A percentile compares a stretch with the other conserved stretches of the same genome.
These are phyloP conservation scores for Beauveria bassiana DNA, from an alignment of 2,329 filamentous ascomycete species.

Conservation along the genomic window DNA sequence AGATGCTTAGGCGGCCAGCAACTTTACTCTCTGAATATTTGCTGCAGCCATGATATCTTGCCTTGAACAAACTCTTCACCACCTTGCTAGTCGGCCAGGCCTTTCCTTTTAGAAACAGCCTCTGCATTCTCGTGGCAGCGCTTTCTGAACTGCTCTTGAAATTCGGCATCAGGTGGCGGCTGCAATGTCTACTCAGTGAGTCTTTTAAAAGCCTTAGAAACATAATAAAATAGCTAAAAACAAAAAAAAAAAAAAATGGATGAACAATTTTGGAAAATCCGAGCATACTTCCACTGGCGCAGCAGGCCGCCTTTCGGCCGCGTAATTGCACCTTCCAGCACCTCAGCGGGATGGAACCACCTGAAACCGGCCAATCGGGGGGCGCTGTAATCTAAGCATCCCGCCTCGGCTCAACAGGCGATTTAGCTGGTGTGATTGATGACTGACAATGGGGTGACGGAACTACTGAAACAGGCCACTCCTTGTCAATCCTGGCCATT, in stretches of 20 bases:
- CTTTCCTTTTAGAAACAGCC: not conserved
- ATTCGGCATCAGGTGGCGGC: not conserved
- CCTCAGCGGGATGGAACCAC: too few species aligned
- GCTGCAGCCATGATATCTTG: not conserved
- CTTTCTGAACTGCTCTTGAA: not conserved
- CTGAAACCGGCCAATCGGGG: not conserved
- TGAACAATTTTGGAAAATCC: not conserved
- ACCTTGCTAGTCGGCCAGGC: not conserved
- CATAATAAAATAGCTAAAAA: not conserved
- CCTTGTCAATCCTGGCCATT: not conserved
- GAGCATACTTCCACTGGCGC: too few species aligned
- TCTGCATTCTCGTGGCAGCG: not conserved
- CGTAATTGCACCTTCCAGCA: too few species aligned
- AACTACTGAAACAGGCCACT: not conserved
- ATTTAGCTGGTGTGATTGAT: not conserved
- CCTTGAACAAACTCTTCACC: not conserved
- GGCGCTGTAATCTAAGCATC: slow-evolving; percentile 5
- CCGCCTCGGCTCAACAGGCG: not conserved
- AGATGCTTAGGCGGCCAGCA: not conserved
- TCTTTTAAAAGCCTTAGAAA: not conserved
- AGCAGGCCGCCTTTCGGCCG: not conserved
- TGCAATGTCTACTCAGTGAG: not conserved
- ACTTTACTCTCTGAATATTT: not conserved
- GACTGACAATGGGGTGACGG: not conserved
- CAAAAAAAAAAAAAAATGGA: not conserved